A percentile compares a stretch with the other conserved stretches of the same genome.
These are phyloP conservation scores for Eutypa lata DNA, from an alignment of 2,329 filamentous ascomycete genomes.

Conservation along the genomic window DNA sequence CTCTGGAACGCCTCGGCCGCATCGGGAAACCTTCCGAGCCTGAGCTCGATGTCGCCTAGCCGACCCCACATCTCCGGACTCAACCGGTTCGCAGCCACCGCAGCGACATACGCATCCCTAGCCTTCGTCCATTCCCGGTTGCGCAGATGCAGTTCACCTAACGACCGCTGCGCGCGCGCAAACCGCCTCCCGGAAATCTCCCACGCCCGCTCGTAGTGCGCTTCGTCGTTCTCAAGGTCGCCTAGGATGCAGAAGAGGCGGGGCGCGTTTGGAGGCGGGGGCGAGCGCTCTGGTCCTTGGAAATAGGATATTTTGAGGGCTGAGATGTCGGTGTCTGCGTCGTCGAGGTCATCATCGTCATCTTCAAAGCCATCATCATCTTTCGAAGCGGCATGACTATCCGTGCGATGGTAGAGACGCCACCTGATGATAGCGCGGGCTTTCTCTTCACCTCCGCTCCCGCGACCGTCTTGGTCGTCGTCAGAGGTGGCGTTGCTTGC, in stretches of 20 bases:
- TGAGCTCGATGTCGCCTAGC: slow-evolving; percentile 81
- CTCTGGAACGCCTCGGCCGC: slow-evolving; percentile 82
- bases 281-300: slow-evolving; percentile 62
- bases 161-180: slow-evolving; percentile 80
- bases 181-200: slow-evolving; percentile 77
- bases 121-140: slow-evolving; percentile 66
- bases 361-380: slow-evolving; percentile 24
- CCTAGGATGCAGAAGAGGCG: slow-evolving; percentile 91
- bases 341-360: slow-evolving; percentile 40
- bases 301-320: slow-evolving; percentile 53
- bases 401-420: slow-evolving; percentile 70
- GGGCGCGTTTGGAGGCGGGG: slow-evolving; percentile 77
- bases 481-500: slow-evolving; percentile 60
- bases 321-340: slow-evolving; percentile 54
- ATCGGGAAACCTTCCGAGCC: slow-evolving; percentile 71
- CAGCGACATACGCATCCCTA: slow-evolving; percentile 72
- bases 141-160: slow-evolving; percentile 75
- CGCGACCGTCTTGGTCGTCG: slow-evolving; percentile 52
- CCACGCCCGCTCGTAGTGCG: slow-evolving; percentile 85
- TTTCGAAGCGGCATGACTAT: slow-evolving; percentile 18
- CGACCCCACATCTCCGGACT: slow-evolving; percentile 86
- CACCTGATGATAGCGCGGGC: slow-evolving; percentile 73
- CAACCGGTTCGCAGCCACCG: slow-evolving; percentile 74
- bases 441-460: slow-evolving; percentile 68
- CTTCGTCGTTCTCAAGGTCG: slow-evolving; percentile 73